Evolutionary conservation across 805 yeast species (phyloP).

Genomic region (Wickerhamomyces chambardii): DNA sequence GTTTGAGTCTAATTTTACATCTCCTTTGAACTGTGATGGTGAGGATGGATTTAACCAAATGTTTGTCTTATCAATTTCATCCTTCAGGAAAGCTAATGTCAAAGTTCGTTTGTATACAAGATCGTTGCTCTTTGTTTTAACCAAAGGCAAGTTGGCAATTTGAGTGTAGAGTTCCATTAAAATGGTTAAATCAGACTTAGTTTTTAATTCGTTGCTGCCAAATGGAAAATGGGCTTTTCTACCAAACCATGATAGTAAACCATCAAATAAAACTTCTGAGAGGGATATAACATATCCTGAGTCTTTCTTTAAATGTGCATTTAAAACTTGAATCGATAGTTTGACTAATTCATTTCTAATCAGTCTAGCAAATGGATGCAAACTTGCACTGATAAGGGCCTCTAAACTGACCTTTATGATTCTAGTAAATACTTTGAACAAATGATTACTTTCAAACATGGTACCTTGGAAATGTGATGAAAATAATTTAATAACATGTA

Average conservation of each 20-base stretch:
- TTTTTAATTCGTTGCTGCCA: conserved; percentile 72
- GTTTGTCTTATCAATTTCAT: conserved; percentile 63
- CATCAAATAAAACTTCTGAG: conserved; percentile 42
- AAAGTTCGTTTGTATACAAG: conserved; percentile 41
- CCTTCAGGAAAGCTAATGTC: conserved; percentile 55
- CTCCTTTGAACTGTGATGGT: conserved; percentile 18
- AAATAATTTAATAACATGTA: conserved; percentile 56
- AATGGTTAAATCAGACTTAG: conserved; percentile 56
- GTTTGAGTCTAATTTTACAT: conserved; percentile 21
- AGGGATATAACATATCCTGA: conserved; percentile 36
- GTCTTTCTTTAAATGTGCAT: conserved; percentile 39
- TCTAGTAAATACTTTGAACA: conserved; percentile 60
- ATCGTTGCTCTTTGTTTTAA: conserved; percentile 10
- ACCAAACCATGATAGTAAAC: conserved; percentile 74
- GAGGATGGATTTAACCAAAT: conserved; percentile 59
- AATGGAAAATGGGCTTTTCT: conserved; percentile 61
- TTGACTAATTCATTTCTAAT: conserved; percentile 65
- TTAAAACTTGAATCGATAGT: conserved; percentile 58
- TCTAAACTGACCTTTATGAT: conserved; percentile 48
- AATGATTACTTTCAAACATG: conserved; percentile 58
- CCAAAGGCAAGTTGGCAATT: conserved; percentile 2
- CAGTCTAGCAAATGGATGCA: conserved; percentile 76
- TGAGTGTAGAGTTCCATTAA: conserved; percentile 38
- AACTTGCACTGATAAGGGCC: conserved; percentile 48
- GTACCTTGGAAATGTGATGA: conserved; percentile 76